A percentile compares a stretch with the other conserved stretches of the same genome.
Conservation (phyloP, 2,329 filamentous ascomycete species). For the Aspergillus fumigatiaffinis region DNA sequence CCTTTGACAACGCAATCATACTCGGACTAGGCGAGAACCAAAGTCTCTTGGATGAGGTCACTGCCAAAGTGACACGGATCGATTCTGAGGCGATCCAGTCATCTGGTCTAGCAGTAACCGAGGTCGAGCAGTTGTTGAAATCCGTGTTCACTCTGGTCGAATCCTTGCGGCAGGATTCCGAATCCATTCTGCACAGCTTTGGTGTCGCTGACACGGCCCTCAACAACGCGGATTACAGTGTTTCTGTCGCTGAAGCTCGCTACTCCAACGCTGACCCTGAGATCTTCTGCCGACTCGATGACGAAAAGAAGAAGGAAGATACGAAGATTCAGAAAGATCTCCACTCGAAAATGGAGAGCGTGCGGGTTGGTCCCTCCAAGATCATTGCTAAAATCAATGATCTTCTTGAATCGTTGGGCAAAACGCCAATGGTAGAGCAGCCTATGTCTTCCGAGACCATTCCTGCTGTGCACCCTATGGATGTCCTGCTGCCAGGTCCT, state of each 20-base stretch:
- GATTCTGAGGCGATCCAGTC: conserved; percentile 30
- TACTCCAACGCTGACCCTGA: conserved; percentile 42
- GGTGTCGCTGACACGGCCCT: conserved; percentile 47
- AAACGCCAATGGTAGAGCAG: conserved; percentile 19
- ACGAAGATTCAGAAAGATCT: conserved; percentile 42
- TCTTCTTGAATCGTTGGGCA: conserved; percentile 35
- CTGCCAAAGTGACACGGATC: conserved; percentile 40
- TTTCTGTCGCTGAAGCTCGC: conserved; percentile 52
- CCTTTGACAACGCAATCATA: conserved; percentile 50
- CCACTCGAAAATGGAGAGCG: conserved; percentile 38
- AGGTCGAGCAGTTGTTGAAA: conserved; percentile 37
- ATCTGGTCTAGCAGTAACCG: conserved; percentile 31
- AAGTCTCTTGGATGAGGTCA: conserved; percentile 46
- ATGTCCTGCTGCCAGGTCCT: conserved; percentile 19
- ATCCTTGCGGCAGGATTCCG: conserved; percentile 41
- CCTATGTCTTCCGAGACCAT: conserved; percentile 7
- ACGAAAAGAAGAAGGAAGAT: conserved; percentile 49
- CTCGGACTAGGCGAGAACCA: conserved; percentile 51
- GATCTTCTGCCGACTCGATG: conserved; percentile 40
- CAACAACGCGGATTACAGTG: conserved; percentile 50
- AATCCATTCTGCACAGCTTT: conserved; percentile 45
- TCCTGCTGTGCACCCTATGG: conserved; percentile 10
- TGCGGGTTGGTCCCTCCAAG: conserved; percentile 37
- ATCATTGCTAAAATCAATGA: conserved; percentile 36
- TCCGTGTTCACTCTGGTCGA: conserved; percentile 37